Conservation (phyloP, 106 monocot species). For the Platanthera zijinensis region DNA sequence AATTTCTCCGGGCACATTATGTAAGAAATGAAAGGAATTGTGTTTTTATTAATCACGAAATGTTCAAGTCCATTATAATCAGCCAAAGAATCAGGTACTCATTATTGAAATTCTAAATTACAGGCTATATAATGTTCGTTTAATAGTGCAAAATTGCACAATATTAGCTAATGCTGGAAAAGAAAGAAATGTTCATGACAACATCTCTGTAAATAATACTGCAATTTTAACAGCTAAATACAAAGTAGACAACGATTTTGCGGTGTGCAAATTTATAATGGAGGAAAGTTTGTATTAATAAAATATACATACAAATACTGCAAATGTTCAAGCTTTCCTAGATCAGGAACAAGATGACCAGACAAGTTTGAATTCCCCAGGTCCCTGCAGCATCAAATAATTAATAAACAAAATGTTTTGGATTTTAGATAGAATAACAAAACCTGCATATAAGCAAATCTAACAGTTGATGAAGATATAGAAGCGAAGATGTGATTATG, state of each 20-base stretch:
- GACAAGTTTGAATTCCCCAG: constrained; percentile 77
- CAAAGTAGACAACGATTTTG: not conserved
- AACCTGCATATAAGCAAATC: not conserved
- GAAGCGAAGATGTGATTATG: not conserved
- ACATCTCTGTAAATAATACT: not conserved
- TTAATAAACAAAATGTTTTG: not conserved
- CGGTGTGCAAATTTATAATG: not conserved
- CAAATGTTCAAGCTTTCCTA: constrained; percentile 75
- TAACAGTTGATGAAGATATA: not conserved
- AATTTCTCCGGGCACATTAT: not conserved
- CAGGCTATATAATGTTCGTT: no score
- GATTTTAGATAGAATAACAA: not conserved
- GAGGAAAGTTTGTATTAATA: not conserved
- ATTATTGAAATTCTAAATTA: no score
- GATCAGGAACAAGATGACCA: constrained; percentile 68
- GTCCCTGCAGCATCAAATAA: constrained; percentile 40
- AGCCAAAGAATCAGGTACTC: no score
- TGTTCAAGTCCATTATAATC: not conserved
- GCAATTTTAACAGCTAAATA: not conserved
- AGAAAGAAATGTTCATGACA: not conserved
- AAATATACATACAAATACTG: constrained; percentile 64
- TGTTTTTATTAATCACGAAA: not conserved
- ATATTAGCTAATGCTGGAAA: not conserved
- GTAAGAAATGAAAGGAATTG: not conserved
- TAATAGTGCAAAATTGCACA: not conserved